These are phyloP conservation scores for Malus domestica DNA, from an alignment of 306 rosid genomes.

Conservation along the genomic window ASM211411v1 NC_041795.1:35575501-35576000, in stretches of 20 bases:
- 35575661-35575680: not conserved
- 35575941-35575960: constrained; percentile 34
- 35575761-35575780: too few relatives aligned
- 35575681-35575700: not conserved
- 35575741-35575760: too few relatives aligned
- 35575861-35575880: constrained; percentile 52
- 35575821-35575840: not conserved
- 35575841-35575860: constrained; percentile 27
- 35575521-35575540: constrained; percentile 58
- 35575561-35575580: too few relatives aligned
- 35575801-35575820: not conserved
- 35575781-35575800: too few relatives aligned
- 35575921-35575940: constrained; percentile 41
- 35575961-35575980: constrained; percentile 34
- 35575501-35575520: constrained; percentile 76
- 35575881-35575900: constrained; percentile 58
- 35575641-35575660: not conserved
- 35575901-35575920: constrained; percentile 35
- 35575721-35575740: too few relatives aligned
- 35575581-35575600: too few relatives aligned
- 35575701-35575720: not conserved
- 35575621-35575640: too few relatives aligned
- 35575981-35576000: constrained; percentile 52
- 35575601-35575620: too few relatives aligned
- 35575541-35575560: constrained; percentile 39